phyloP scores from a whole-genome alignment of 2,329 filamentous ascomycete species.

The Hypoxylon sp. region DNA sequence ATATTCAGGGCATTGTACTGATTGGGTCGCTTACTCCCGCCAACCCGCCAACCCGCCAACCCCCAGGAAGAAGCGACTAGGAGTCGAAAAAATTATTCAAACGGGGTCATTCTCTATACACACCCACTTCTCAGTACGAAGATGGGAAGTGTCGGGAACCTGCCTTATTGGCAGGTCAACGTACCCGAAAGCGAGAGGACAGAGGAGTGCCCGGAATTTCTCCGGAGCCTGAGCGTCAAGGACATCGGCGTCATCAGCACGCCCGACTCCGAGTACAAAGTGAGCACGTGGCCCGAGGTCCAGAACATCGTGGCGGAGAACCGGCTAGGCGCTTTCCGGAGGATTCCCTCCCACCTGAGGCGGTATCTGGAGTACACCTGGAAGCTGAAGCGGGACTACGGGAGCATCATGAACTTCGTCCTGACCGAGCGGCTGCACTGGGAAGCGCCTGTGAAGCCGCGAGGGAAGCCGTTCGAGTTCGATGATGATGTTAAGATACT shows the following conservation, averaged over 20 bases:
- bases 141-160: slow-evolving; percentile 55
- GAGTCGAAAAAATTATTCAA: slow-evolving; percentile 7
- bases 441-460: slow-evolving; percentile 60
- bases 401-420: slow-evolving; percentile 83
- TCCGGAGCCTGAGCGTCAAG: slow-evolving; percentile 73
- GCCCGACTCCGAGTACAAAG: slow-evolving; percentile 73
- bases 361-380: slow-evolving; percentile 79
- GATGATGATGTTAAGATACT: slow-evolving; percentile 77
- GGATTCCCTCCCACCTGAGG: slow-evolving; percentile 81
- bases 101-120: background rate
- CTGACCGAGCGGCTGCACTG: slow-evolving; percentile 77
- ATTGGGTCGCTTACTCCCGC: background rate
- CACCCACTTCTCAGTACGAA: slow-evolving; percentile 1
- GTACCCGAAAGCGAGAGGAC: slow-evolving; percentile 73
- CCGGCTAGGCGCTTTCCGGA: slow-evolving; percentile 80
- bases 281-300: slow-evolving; percentile 78
- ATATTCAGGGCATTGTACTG: background rate
- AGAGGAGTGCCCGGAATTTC: slow-evolving; percentile 76
- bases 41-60: background rate
- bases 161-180: slow-evolving; percentile 88
- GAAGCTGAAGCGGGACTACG: slow-evolving; percentile 73
- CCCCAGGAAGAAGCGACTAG: background rate
- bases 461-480: slow-evolving; percentile 57
- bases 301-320: slow-evolving; percentile 72
- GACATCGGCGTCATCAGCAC: slow-evolving; percentile 78